Base-by-base conservation (phyloP, 441 rosid genomes). In the Euphorbia schlechtendalii region DNA sequence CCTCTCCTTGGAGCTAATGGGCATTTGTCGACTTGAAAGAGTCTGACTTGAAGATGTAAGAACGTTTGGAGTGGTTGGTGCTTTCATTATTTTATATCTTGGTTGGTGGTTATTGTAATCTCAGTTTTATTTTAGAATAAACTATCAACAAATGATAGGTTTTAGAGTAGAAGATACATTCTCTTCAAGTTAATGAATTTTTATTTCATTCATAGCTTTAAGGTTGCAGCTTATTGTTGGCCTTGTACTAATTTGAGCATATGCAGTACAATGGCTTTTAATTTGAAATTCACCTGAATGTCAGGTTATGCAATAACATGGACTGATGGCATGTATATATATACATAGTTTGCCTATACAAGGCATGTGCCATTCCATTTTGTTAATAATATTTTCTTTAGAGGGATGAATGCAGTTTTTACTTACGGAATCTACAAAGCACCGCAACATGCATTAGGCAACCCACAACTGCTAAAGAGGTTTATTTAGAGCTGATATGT, bases 1-100 rank as follows among this genome's bases (percentile, higher is more conserved):
- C 92, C 58, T 63, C 76, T 24, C 71, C 88, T 52, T 70, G 88
- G 88, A 75, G 73, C 52, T 81, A 81, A 64, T 68, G 84, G 59
- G 66, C 81, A 20, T 71, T 60, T 66, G 77, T 78, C 56, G 53
- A 74, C 73, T 73, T 69, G 68, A 67, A 78, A 67, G 74, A 71
- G 74, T 49, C 71, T 75, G 65, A 73, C 72, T 61, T 80, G 71
- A 77, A 66, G 64, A 70, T 76, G 73, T 63, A 65, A 73, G 72
- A 68, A 32, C 56, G 14, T 58, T 70, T 70, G 20, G 67, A 49
- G 61, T 61, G 76, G 74, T 71, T 67, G 72, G 74, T 74, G 83
- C 78, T 43, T 70, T 80, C 69, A 71, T 68, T 66, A 74, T 80
- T 76, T 74, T 64, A 43, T 3, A 17, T 43, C 36, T 43, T 43